Conservation (phyloP, 2,329 filamentous ascomycete genomes). For the Fusarium haematococcum region DNA sequence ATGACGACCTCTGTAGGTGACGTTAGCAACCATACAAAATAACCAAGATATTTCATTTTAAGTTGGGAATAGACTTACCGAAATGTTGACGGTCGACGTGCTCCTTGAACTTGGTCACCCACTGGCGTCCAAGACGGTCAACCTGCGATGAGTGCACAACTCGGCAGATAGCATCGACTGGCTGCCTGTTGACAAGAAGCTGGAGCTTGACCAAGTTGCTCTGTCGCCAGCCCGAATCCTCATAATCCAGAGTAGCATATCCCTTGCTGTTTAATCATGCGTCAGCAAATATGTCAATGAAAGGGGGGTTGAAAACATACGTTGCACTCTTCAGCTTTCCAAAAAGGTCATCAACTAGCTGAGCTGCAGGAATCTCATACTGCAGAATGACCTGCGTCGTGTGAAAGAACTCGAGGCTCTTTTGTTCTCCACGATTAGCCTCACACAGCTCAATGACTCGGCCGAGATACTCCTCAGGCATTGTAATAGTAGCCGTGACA, state of each 20-base stretch:
- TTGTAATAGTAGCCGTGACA: slow-evolving; percentile 85
- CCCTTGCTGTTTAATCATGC: slow-evolving; percentile 71
- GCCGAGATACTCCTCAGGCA: slow-evolving; percentile 94
- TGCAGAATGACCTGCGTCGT: slow-evolving; percentile 93
- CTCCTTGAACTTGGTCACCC: slow-evolving; percentile 97
- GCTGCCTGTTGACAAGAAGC: slow-evolving; percentile 90
- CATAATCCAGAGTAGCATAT: slow-evolving; percentile 96
- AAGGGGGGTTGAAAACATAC: slow-evolving; percentile 40
- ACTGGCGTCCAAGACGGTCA: slow-evolving; percentile 82
- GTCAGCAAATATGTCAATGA: background rate
- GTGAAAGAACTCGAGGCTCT: slow-evolving; percentile 91
- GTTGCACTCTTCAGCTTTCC: slow-evolving; percentile 94
- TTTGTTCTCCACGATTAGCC: slow-evolving; percentile 86
- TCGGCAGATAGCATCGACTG: slow-evolving; percentile 94
- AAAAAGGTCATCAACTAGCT: slow-evolving; percentile 96
- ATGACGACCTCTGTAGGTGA: slow-evolving; percentile 81
- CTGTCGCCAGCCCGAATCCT: slow-evolving; percentile 88
- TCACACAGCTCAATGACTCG: slow-evolving; percentile 97
- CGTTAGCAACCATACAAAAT: slow-evolving; percentile 3
- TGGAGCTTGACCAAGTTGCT: slow-evolving; percentile 90
- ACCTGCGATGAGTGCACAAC: slow-evolving; percentile 87
- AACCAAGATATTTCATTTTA: background rate
- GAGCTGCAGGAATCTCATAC: slow-evolving; percentile 88
- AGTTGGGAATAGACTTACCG: slow-evolving; percentile 49
- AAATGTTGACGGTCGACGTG: slow-evolving; percentile 98